These are phyloP conservation scores for Fusarium xyrophilum DNA, from an alignment of 2,329 filamentous ascomycete genomes.

Conservation along the genomic window DNA sequence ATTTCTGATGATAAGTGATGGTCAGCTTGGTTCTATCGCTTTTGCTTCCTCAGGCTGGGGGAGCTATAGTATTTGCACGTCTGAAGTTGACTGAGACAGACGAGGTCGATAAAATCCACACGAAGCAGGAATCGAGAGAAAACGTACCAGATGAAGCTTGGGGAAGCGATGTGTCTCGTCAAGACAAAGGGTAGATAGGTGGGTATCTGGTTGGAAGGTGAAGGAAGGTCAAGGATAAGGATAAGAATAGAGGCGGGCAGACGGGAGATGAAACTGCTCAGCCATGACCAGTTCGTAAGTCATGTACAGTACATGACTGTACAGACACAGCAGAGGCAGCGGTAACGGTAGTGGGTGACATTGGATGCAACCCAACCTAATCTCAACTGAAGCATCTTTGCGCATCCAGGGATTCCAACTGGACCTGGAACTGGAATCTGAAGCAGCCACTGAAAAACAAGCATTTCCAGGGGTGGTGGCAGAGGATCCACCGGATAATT, in stretches of 20 bases:
- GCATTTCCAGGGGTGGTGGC: conserved; percentile 27
- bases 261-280: conserved; percentile 27
- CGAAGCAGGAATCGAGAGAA: neutral
- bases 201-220: neutral
- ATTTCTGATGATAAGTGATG: conserved; percentile 4
- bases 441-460: conserved; percentile 34
- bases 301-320: conserved; percentile 2
- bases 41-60: neutral
- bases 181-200: neutral
- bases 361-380: conserved; percentile 27
- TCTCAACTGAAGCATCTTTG: conserved; percentile 33
- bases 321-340: neutral
- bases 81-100: neutral
- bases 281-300: conserved; percentile 15
- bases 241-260: conserved; percentile 10
- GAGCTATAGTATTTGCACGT: neutral
- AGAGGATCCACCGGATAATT: conserved; percentile 9
- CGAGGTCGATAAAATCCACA: neutral
- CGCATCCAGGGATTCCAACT: conserved; percentile 14
- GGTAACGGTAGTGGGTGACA: conserved; percentile 20
- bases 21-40: conserved; percentile 21
- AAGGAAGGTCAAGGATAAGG: conserved; percentile 4
- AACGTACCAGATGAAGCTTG: conserved; percentile 19
- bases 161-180: neutral
- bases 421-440: conserved; percentile 19